A percentile compares a stretch with the other conserved stretches of the same genome.
phyloP scores from a whole-genome alignment of 2,329 filamentous ascomycete genomes.

The Pseudogymnoascus sp. region DNA sequence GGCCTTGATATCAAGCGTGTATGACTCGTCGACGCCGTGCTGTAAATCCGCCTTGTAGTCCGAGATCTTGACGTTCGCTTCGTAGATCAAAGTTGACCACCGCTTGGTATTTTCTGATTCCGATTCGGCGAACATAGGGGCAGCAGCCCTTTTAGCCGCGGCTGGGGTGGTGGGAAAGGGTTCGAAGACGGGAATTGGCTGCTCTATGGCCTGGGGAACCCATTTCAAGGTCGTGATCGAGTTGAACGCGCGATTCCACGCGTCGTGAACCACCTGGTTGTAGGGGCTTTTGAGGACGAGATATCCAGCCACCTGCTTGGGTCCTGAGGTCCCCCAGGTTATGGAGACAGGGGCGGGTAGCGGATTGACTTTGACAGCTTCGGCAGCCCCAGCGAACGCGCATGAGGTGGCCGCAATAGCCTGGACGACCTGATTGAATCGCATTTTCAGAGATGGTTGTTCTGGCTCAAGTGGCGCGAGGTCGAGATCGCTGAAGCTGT shows the following conservation, averaged over 20 bases:
- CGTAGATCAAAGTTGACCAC: slow-evolving; percentile 28
- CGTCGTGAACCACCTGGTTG: slow-evolving; percentile 33
- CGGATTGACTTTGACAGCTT: slow-evolving; percentile 43
- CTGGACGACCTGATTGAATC: slow-evolving; percentile 12
- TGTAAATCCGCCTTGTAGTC: slow-evolving; percentile 40
- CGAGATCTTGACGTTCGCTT: slow-evolving; percentile 37
- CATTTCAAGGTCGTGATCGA: slow-evolving; percentile 42
- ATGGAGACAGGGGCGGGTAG: slow-evolving; percentile 44
- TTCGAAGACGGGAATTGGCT: slow-evolving; percentile 40
- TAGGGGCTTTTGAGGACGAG: slow-evolving; percentile 32
- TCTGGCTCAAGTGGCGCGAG: not conserved
- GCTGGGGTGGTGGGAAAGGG: slow-evolving; percentile 37
- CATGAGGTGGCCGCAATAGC: slow-evolving; percentile 9
- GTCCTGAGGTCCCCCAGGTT: slow-evolving; percentile 43
- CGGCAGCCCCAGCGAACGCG: slow-evolving; percentile 29
- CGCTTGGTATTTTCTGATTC: slow-evolving; percentile 21
- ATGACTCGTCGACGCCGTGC: slow-evolving; percentile 63
- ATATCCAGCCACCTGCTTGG: slow-evolving; percentile 32
- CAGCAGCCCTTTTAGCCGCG: slow-evolving; percentile 15
- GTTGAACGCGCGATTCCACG: slow-evolving; percentile 41
- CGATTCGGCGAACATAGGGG: not conserved
- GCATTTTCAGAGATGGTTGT: slow-evolving; percentile 14
- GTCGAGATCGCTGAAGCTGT: not conserved
- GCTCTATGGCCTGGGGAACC: slow-evolving; percentile 44
- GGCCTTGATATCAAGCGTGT: slow-evolving; percentile 52